These are phyloP conservation scores for Aspergillus nanangensis DNA, from an alignment of 495 filamentous ascomycete genomes.

Conservation along the genomic window DNA sequence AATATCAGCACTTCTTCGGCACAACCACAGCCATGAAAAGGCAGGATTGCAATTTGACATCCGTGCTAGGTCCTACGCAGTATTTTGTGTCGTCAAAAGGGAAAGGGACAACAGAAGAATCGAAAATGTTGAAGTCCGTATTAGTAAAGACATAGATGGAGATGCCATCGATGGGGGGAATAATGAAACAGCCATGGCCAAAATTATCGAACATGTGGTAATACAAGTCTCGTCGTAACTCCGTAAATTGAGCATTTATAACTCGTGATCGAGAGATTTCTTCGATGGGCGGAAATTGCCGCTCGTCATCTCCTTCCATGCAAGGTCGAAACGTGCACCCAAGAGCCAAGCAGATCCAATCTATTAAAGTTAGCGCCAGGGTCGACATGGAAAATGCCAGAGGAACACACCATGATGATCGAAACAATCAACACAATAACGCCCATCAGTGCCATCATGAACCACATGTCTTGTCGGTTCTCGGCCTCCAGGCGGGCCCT, in stretches of 20 bases:
- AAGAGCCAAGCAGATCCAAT: constrained; percentile 61
- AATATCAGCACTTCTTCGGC: constrained; percentile 81
- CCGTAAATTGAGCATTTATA: constrained; percentile 27
- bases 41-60: constrained; percentile 99
- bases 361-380: constrained; percentile 37
- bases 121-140: constrained; percentile 19
- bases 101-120: not conserved
- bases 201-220: constrained; percentile 16
- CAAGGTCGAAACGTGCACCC: constrained; percentile 66
- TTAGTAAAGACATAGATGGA: constrained; percentile 22
- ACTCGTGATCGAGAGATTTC: constrained; percentile 25
- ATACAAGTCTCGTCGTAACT: constrained; percentile 32
- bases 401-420: constrained; percentile 56
- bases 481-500: constrained; percentile 47
- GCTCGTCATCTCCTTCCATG: constrained; percentile 47
- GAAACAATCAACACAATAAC: constrained; percentile 58
- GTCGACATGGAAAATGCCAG: not conserved
- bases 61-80: constrained; percentile 64
- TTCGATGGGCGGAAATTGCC: constrained; percentile 40
- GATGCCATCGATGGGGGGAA: constrained; percentile 10
- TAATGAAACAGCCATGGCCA: constrained; percentile 22
- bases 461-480: constrained; percentile 54
- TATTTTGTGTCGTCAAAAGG: not conserved
- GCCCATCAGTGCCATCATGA: constrained; percentile 58
- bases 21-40: constrained; percentile 82